Conservation (phyloP, 352 stramenopile genomes). For the Pythium coloratum region DNA sequence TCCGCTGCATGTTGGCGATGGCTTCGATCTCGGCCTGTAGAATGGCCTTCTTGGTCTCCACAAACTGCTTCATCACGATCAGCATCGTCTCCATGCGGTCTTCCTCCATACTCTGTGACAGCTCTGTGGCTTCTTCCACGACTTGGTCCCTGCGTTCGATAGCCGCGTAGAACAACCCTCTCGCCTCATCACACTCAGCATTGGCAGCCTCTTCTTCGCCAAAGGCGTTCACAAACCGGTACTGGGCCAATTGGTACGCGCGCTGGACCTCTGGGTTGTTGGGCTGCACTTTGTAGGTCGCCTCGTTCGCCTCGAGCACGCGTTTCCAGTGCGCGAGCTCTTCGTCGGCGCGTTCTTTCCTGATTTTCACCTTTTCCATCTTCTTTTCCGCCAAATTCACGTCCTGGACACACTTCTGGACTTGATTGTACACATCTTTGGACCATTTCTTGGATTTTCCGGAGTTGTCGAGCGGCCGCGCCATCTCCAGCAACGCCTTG, state of each 20-base stretch:
- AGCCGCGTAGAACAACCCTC: conserved; percentile 46
- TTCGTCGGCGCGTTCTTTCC: conserved; percentile 62
- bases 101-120: conserved; percentile 82
- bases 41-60: conserved; percentile 83
- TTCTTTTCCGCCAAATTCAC: conserved; percentile 69
- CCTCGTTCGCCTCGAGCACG: conserved; percentile 78
- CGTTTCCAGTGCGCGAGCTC: conserved; percentile 76
- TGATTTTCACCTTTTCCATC: conserved; percentile 70
- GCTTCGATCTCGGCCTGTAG: conserved; percentile 80
- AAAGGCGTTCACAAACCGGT: conserved; percentile 63
- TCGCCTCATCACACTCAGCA: conserved; percentile 63
- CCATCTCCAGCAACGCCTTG: conserved; percentile 80
- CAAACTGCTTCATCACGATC: conserved; percentile 85
- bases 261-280: conserved; percentile 75
- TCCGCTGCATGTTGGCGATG: conserved; percentile 61
- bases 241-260: conserved; percentile 62
- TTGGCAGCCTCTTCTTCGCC: conserved; percentile 59
- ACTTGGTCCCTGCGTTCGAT: conserved; percentile 78
- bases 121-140: conserved; percentile 76
- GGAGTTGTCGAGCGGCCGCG: conserved; percentile 71
- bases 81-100: conserved; percentile 82
- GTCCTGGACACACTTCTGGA: conserved; percentile 78
- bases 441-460: conserved; percentile 74
- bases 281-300: conserved; percentile 77
- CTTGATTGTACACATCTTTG: conserved; percentile 73